Percentiles rank a stretch among this genome's conserved stretches.
These are phyloP conservation scores for Beauveria rudraprayagi DNA, from an alignment of 2,329 filamentous ascomycete genomes.

Conservation along the genomic window DNA sequence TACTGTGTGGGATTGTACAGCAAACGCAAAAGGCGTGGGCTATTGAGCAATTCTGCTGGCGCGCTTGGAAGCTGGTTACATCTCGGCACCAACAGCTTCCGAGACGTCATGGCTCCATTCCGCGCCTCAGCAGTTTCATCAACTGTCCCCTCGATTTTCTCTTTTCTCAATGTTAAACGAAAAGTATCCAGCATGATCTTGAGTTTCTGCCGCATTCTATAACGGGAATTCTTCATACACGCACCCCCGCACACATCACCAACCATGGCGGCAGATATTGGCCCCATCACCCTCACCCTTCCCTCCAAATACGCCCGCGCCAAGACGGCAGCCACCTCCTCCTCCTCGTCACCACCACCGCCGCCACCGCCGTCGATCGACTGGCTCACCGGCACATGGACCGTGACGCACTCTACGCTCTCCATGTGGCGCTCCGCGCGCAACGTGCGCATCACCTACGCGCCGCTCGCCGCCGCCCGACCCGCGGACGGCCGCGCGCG, in stretches of 20 bases:
- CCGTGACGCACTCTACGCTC: conserved; percentile 67
- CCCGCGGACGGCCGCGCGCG: conserved; percentile 30
- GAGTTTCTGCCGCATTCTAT: too few species aligned
- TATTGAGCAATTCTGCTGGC: not conserved
- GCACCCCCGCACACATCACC: too few species aligned
- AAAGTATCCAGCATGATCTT: too few species aligned
- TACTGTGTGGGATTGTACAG: not conserved
- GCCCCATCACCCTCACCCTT: conserved; percentile 4
- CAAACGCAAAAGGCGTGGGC: not conserved
- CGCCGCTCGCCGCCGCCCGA: conserved; percentile 34
- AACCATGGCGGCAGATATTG: not conserved
- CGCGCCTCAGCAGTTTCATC: not conserved
- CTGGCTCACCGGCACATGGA: conserved; percentile 61
- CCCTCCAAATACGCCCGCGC: conserved; percentile 2
- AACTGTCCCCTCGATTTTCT: not conserved
- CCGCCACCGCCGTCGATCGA: conserved; percentile 28
- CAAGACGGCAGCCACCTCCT: not conserved
- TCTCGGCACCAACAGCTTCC: conserved; percentile 2
- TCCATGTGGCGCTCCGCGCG: conserved; percentile 73
- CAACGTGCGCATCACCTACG: conserved; percentile 76
- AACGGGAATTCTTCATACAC: not conserved
- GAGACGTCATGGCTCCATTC: not conserved
- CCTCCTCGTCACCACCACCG: not conserved
- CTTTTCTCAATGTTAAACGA: too few species aligned
- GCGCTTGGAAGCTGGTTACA: not conserved